Evolutionary conservation across 2,329 filamentous ascomycete genomes (phyloP), one percentile per base, ranked within the genome.

Genomic region (Elsinoe perseae): DNA sequence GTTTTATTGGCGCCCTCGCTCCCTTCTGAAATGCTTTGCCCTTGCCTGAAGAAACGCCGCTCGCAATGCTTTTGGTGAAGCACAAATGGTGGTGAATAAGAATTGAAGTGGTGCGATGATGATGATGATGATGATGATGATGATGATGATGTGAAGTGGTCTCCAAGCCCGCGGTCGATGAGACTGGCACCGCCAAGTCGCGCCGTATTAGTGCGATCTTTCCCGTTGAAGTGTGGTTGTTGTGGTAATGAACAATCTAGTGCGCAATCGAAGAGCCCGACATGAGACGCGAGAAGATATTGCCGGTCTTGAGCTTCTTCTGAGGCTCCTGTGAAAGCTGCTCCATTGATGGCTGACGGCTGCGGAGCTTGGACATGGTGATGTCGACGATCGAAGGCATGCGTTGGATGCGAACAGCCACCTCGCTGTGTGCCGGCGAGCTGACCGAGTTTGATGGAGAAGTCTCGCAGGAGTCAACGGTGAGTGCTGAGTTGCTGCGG

Each of bases 381-480:
- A 75, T 72, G 66, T 75, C 70, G 60, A 76, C 72, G 64, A 76
- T 61, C 25, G 69, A 72, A 34, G 73, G 70, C 42, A 70, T 67
- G 55, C 70, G 73, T 52, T 73, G 66, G 34, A 69, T 64, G 25
- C 66, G 63, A 16, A 67, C 63, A 34, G 62, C 58, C 12, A 61
- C 60, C 56, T 67, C 67, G 56, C 63, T 58, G 28, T 64, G 48
- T 25, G 44, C 44, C 61, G 61, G 54, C 28, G 69, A 71, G 43
- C 64, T 61, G 58, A 70, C 61, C 61, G 68, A 70, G 32, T 61
- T 63, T n/a, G 67, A 62, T 23, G 63, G 64, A 38, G 59, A 64
- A 1, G 67, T 69, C 30, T 68, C 67, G 50, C 62, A 64, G 5
- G 68, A 70, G 9, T 65, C 67, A 56, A 63, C 61, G 9, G 69